Base-by-base conservation (phyloP, 2,329 filamentous ascomycete species). In the Celoporthe dispersa region DNA sequence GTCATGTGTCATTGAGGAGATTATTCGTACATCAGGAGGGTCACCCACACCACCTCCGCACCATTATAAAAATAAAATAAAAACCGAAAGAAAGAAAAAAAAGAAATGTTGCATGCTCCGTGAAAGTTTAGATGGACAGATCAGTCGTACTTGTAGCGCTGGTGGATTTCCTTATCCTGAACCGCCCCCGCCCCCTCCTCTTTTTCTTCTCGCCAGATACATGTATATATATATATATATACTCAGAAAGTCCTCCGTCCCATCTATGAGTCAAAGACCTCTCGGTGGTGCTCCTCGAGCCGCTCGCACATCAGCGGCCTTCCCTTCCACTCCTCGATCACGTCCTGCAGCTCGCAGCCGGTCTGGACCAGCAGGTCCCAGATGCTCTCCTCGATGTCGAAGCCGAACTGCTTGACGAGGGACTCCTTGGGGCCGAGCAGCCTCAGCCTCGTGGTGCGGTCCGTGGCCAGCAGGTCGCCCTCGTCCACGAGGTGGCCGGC, bases 261-360 rank as follows among this genome's bases (percentile, higher is more conserved):
- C 22, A 22, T 67, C 12, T 22, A 48, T 33, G 62, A 64, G 16
- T 61, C 70, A 41, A 72, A 53, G 83, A 86, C 77, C 85, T 86
- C 71, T 76, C 85, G 3, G 80, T 83, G 75, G 48, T 74, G 76
- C 59, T 71, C 60, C 19, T 82, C 81, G 9, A 83, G 80, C 66
- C 83, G 82, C 57, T 75, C 67, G 66, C 77, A 73, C 72, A 78
- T 73, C 68, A 63, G 71, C 16, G 61, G 35, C 28, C 70, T 51
- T 1, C n/a, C 62, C 65, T 71, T 70, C 70, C 70, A 71, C 55
- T 71, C 70, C 57, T 57, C 28, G n/a, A 71, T 57, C n/a, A 72
- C 64, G 31, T 76, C 73, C 9, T 72, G 75, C 61, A 73, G 68
- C 12, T 74, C 68, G 61, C 78, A 80, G 68, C 76, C 77, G 8